A percentile compares a stretch with the other conserved stretches of the same genome.
Conservation (phyloP, 2,329 filamentous ascomycete genomes). For the Grosmannia penicillata region DNA sequence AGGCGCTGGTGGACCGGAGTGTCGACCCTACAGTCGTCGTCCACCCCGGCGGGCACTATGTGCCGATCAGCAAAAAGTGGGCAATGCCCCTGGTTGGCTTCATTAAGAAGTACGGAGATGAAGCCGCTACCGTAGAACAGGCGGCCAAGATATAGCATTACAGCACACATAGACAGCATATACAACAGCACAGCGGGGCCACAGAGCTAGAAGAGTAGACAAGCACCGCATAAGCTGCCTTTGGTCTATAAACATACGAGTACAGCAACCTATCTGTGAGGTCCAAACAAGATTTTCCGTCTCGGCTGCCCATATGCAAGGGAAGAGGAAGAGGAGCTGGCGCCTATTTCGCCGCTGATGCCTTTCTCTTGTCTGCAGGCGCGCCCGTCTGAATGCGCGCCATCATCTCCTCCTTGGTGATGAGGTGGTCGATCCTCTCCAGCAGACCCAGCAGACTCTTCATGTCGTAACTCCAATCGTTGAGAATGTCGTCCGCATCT, state of each 20-base stretch:
- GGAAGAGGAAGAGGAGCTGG: background rate
- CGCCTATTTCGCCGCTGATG: conserved; percentile 19
- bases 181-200: too few relatives aligned
- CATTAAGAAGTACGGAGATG: conserved; percentile 13
- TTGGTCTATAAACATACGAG: background rate
- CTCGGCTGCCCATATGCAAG: background rate
- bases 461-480: conserved; percentile 96
- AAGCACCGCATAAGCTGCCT: too few relatives aligned
- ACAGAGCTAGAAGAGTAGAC: too few relatives aligned
- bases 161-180: background rate
- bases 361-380: conserved; percentile 7
- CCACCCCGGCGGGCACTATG: conserved; percentile 82
- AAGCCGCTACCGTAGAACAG: background rate
- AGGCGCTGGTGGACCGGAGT: conserved; percentile 52
- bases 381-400: conserved; percentile 69
- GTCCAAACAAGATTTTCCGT: too few relatives aligned
- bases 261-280: too few relatives aligned
- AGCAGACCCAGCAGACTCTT: conserved; percentile 56
- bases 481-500: conserved; percentile 88
- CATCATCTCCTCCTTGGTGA: conserved; percentile 99
- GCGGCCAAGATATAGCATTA: background rate
- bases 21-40: conserved; percentile 38
- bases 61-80: conserved; percentile 73
- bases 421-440: conserved; percentile 87
- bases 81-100: conserved; percentile 48